Percentiles rank a stretch among this genome's conserved stretches.
Evolutionary conservation across 331 rosid genomes (phyloP).

Genomic region (Quercus tomentella): DNA sequence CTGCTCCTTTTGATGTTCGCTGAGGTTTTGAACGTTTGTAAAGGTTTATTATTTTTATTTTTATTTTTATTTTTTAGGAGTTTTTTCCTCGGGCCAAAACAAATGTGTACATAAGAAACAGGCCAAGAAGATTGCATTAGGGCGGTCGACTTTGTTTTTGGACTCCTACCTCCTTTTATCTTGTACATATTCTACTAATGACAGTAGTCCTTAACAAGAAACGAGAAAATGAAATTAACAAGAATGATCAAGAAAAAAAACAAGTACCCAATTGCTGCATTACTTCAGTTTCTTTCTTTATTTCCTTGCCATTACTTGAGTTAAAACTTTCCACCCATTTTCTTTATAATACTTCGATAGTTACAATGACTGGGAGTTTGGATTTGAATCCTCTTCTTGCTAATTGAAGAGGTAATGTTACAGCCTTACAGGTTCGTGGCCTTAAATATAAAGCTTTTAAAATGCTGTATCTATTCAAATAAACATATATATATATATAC

Average conservation of each 20-base stretch:
- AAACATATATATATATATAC: too few relatives aligned
- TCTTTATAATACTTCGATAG: too few relatives aligned
- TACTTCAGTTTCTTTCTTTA: too few relatives aligned
- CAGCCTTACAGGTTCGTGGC: too few relatives aligned
- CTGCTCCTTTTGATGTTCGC: conserved; percentile 38
- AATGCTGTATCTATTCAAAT: too few relatives aligned
- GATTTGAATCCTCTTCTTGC: too few relatives aligned
- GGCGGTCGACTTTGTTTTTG: conserved; percentile 22
- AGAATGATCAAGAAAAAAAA: not conserved
- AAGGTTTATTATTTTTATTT: not conserved
- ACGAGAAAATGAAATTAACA: not conserved
- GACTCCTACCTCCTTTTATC: conserved; percentile 12
- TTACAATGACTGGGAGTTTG: too few relatives aligned
- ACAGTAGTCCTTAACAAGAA: not conserved
- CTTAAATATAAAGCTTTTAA: too few relatives aligned
- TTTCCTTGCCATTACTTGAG: too few relatives aligned
- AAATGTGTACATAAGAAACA: conserved; percentile 36
- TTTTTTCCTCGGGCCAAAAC: conserved; percentile 27
- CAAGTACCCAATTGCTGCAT: not conserved
- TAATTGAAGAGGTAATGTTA: too few relatives aligned
- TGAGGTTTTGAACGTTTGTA: conserved; percentile 22
- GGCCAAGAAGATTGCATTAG: conserved; percentile 4
- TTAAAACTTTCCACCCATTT: too few relatives aligned
- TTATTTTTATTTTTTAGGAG: not conserved
- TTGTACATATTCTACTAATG: conserved; percentile 22